phyloP scores from a whole-genome alignment of 768 basidiomycete species.

The Suillus plorans region DNA sequence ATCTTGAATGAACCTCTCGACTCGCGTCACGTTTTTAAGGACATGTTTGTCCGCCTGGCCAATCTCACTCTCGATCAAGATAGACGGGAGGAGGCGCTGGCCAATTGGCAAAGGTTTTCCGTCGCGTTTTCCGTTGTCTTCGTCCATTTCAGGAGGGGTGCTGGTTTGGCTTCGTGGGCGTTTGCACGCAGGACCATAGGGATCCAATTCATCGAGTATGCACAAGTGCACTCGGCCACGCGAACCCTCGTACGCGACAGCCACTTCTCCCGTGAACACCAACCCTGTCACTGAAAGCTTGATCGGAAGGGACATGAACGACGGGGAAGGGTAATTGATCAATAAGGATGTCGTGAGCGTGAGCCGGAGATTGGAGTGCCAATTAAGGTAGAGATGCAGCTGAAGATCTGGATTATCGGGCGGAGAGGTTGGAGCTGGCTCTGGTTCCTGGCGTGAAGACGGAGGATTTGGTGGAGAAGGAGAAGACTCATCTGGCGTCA shows the following conservation, averaged over 20 bases:
- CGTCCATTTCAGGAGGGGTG: conserved; percentile 63
- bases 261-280: conserved; percentile 82
- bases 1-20: conserved; percentile 94
- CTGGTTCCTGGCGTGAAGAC: conserved; percentile 16
- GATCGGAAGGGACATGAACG: conserved; percentile 97
- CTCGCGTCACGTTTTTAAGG: conserved; percentile 90
- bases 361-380: conserved; percentile 86
- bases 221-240: conserved; percentile 82
- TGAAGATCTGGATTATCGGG: conserved; percentile 71
- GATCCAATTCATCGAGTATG: conserved; percentile 84
- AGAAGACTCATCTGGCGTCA: conserved; percentile 17
- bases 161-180: conserved; percentile 45
- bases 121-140: conserved; percentile 49
- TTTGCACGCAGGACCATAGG: conserved; percentile 72
- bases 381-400: conserved; percentile 80
- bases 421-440: conserved; percentile 26
- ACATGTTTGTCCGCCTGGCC: conserved; percentile 96
- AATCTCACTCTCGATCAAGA: conserved; percentile 95
- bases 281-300: conserved; percentile 90
- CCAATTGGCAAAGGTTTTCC: conserved; percentile 77
- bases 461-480: conserved; percentile 12
- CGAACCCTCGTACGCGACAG: conserved; percentile 88
- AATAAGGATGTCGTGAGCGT: conserved; percentile 89
- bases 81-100: conserved; percentile 78
- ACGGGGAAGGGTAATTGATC: conserved; percentile 94